These are phyloP conservation scores for Drosera capensis DNA, from an alignment of 148 eudicot genomes.

Conservation along the genomic window DNA sequence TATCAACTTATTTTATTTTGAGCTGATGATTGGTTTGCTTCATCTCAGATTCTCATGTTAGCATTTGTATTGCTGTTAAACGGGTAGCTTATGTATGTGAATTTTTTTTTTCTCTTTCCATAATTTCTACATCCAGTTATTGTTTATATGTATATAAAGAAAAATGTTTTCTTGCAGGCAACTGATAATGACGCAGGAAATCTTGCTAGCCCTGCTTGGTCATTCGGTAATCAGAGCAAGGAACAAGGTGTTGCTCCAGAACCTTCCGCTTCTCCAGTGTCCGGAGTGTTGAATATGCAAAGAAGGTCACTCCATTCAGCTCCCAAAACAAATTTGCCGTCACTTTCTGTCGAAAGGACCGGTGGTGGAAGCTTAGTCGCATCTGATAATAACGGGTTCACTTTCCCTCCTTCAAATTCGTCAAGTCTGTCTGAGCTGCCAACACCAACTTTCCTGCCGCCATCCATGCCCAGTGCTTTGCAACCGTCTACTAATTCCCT, in stretches of 20 bases:
- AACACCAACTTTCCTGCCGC: conserved; percentile 70
- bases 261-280: conserved; percentile 8
- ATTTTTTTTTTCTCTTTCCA: not conserved
- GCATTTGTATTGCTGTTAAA: too few relatives aligned
- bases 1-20: too few relatives aligned
- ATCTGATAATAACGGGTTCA: conserved; percentile 40
- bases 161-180: conserved; percentile 10
- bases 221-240: conserved; percentile 13
- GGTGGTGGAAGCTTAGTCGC: conserved; percentile 13
- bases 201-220: conserved; percentile 6
- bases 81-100: too few relatives aligned
- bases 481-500: conserved; percentile 16
- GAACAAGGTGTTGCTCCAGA: conserved; percentile 10
- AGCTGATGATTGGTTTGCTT: too few relatives aligned
- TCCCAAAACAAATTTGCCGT: conserved; percentile 25
- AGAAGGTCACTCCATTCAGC: conserved; percentile 20
- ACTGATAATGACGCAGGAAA: conserved; percentile 8
- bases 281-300: conserved; percentile 12
- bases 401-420: conserved; percentile 38
- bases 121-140: not conserved
- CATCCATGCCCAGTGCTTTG: conserved; percentile 19
- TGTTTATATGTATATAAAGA: not conserved
- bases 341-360: conserved; percentile 37
- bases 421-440: conserved; percentile 58
- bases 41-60: too few relatives aligned